Conservation (phyloP, 371 early-diverging fungal species). For the Actinomortierella wolfii region DNA sequence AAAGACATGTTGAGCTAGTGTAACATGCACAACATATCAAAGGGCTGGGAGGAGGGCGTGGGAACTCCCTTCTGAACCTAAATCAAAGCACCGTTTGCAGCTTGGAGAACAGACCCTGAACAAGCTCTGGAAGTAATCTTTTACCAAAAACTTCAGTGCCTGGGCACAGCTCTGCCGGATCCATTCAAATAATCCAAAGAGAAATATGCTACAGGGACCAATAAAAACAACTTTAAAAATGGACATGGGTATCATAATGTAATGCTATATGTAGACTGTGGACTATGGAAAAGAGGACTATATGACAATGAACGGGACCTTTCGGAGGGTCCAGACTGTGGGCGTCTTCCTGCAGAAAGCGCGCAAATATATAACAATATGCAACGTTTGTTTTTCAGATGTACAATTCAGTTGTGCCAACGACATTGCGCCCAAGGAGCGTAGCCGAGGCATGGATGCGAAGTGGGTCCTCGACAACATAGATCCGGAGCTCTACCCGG, state of each 20-base stretch:
- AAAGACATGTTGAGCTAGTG: neutral
- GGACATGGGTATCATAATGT: too few relatives aligned
- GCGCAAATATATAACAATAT: too few relatives aligned
- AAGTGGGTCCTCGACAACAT: conserved; percentile 27
- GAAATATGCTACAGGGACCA: neutral
- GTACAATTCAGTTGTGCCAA: conserved; percentile 28
- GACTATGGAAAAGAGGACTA: too few relatives aligned
- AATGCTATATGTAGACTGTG: too few relatives aligned
- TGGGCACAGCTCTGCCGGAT: too few relatives aligned
- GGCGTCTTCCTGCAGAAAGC: too few relatives aligned
- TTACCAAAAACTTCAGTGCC: too few relatives aligned
- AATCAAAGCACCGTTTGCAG: neutral
- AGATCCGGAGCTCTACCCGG: conserved; percentile 40
- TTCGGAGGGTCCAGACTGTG: too few relatives aligned
- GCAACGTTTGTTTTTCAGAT: conserved; percentile 6
- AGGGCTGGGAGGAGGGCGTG: neutral
- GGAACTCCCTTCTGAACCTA: neutral
- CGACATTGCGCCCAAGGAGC: conserved; percentile 28
- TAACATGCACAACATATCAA: neutral
- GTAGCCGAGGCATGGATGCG: conserved; percentile 32
- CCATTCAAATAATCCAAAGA: conserved; percentile 3
- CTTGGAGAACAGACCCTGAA: neutral
- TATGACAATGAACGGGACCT: too few relatives aligned
- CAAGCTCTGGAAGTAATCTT: neutral
- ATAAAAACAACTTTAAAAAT: neutral